Evolutionary conservation across 768 basidiomycete species (phyloP), one percentile per base, ranked within the genome.

Genomic region (Boletus eberwhitei): DNA sequence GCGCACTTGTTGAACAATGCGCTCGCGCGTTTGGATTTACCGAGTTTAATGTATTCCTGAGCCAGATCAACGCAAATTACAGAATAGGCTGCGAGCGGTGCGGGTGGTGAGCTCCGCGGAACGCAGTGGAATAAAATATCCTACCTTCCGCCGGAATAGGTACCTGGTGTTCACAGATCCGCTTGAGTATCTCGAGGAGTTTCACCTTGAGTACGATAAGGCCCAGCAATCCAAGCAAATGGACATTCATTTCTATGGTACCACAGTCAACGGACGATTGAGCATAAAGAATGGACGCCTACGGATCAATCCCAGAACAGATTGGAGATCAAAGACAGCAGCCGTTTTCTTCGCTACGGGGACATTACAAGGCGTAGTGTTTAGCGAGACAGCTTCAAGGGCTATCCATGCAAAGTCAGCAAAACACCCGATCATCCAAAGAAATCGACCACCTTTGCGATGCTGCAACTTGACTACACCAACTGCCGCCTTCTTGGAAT

Each of bases 11-110:
- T 77, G 62, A 91, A 89, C 19, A 96, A 78, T 2, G 72, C 64
- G 1, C 73, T 75, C 0, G 93, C 93, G 36, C 87, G 81, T 48
- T 81, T 81, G 2, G 74, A 70, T 67, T 88, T 90, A 4, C 95
- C 94, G 2, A 98, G 77, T 35, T 79, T 81, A 42, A 85, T 73
- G 62, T 94, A 93, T 66, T 94, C 91, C 52, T 84, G 78, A 0
- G 88, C 94, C 7, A 96, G 79, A 40, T 86, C 82, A 2, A 86
- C 73, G 3, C 88, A 93, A 2, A 81, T 73, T 1, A 70, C 69
- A 19, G 89, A 74, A 65, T 84, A 91, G 13, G 75, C 87, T 90
- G 58, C 32, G 16, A 34, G 54, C 3, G 9, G 16, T 24, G 6
- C 44, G 14, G 21, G 6, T 16, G 21, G 35, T 47, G 19, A 62